Evolutionary conservation across 192 early-diverging fungal species (phyloP), one percentile per base, ranked within the genome.

Genomic region (Chytriomyces sp.): DNA sequence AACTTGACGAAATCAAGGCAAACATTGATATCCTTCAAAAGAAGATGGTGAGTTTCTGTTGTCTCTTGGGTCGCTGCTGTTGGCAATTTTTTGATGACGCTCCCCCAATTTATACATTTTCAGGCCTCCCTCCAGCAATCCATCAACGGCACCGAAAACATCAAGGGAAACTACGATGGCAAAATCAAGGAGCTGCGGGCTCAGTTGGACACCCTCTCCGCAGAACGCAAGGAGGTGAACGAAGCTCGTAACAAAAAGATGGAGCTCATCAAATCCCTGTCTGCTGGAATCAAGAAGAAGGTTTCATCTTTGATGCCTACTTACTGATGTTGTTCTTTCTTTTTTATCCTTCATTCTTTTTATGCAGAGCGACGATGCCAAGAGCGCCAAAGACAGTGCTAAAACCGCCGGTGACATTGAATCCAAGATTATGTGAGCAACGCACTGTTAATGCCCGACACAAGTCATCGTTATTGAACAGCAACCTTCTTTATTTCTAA

Each of bases 351-450:
- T 16, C 13, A 66, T 26, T 1, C 1, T 66, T 69, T 62, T 24
- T 63, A 13, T 50, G 16, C 43, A 93, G 91, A 86, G 84, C 60
- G 88, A 90, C 7, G 94, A 94, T 26, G 83, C 90, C 64, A 93
- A 93, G 87, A 81, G 82, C 35, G 85, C 86, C 76, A 92, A 93
- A 80, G 84, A 91, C 79, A 89, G 89, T 53, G 96, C 86, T 87
- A 95, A 94, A 86, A 91, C 83, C 44, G 84, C 88, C 26, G 93
- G 85, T 24, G 95, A 96, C 45, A 90, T 97, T 64, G 94, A 96
- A 50, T 81, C 76, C 64, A 76, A 87, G 66, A 93, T 97, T 77
- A 78, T 43, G 92, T 92, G 86, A 45, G 53, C 20, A 57, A 35
- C 1, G 35, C 35, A 35, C 35, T 35, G 84, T 83, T 67, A 20